Base-by-base conservation (phyloP, 176 grass and related monocot genomes). In the Chloris gayana region DNA sequence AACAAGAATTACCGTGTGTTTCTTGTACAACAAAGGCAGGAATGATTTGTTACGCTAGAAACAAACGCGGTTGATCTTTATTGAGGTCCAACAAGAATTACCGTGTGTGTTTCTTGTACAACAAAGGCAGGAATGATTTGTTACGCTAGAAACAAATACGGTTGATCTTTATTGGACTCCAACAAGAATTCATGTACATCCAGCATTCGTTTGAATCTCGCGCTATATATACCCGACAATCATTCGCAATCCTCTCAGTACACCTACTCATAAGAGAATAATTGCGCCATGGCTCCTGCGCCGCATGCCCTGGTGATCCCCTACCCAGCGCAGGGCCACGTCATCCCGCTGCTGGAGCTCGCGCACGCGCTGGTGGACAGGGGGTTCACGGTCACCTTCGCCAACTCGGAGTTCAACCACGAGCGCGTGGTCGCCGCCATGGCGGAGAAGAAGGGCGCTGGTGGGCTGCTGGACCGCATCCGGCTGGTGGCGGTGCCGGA, bases 401-500 rank as follows among this genome's bases (percentile, higher is more conserved):
- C 84, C 76, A 94, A 91, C 80, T 58, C 89, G 2, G 84, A 94
- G 71, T 87, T 91, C 81, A 89, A 87, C 76, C 89, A 91, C 42
- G 60, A 15, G 4, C 82, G 78, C 7, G 76, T 92, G 17, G 63
- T 80, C 22, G 75, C 85, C 37, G 53, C 79, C 47, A 77, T 77
- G 82, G 6, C 27, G 6, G 34, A 14, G 35, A 12, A 30, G 12
- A 42, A 66, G 32, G 33, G 14, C 46, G 54, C 3, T 25, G 73
- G 22, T 3, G 41, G 27, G 2, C 10, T 37, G 3, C 29, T 66
- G 12, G 65, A 41, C 27, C 67, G 77, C 25, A 87, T 93, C 5
- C 69, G 81, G 15, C 60, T 89, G 27, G 72, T 82, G 76, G 60
- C 80, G 2, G 45, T 93, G 54, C 87, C 91, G 0, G 91, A 93